These are phyloP conservation scores for Eragrostis curvula DNA, from an alignment of 176 grass and related monocot species.

Conservation along the genomic window DNA sequence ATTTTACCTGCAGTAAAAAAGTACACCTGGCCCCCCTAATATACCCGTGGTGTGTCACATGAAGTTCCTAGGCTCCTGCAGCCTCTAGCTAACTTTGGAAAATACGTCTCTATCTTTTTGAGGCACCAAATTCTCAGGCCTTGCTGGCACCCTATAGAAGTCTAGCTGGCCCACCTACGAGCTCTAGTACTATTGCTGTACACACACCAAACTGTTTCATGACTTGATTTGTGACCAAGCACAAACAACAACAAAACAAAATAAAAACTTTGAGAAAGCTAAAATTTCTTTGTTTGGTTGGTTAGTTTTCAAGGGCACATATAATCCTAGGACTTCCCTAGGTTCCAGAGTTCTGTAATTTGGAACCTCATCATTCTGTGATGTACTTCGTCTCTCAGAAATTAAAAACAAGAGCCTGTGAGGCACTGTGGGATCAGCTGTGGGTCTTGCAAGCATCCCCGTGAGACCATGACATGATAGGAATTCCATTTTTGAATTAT, in stretches of 20 bases:
- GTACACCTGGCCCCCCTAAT: constrained; percentile 21
- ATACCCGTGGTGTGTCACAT: constrained; percentile 14
- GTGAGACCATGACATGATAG: constrained; percentile 36
- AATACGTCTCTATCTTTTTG: constrained; percentile 50
- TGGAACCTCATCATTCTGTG: constrained; percentile 18
- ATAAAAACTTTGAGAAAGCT: neutral
- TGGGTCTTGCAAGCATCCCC: neutral
- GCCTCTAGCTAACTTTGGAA: constrained; percentile 48
- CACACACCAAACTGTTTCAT: neutral
- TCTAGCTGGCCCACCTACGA: neutral
- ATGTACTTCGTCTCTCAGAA: constrained; percentile 27
- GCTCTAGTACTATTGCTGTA: neutral
- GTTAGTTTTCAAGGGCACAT: neutral
- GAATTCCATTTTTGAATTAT: constrained; percentile 50
- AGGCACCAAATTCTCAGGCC: constrained; percentile 26
- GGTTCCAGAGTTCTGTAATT: constrained; percentile 1
- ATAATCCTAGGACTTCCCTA: constrained; percentile 20
- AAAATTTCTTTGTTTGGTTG: neutral
- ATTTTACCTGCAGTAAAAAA: constrained; percentile 38
- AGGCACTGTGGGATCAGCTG: constrained; percentile 23
- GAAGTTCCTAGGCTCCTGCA: constrained; percentile 3
- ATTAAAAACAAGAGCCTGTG: neutral
- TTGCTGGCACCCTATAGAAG: neutral
- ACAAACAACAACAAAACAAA: neutral
- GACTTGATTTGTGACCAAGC: neutral